A percentile compares a stretch with the other conserved stretches of the same genome.
phyloP scores from a whole-genome alignment of 2,329 filamentous ascomycete genomes.

The Trichoderma aggressivum region DNA sequence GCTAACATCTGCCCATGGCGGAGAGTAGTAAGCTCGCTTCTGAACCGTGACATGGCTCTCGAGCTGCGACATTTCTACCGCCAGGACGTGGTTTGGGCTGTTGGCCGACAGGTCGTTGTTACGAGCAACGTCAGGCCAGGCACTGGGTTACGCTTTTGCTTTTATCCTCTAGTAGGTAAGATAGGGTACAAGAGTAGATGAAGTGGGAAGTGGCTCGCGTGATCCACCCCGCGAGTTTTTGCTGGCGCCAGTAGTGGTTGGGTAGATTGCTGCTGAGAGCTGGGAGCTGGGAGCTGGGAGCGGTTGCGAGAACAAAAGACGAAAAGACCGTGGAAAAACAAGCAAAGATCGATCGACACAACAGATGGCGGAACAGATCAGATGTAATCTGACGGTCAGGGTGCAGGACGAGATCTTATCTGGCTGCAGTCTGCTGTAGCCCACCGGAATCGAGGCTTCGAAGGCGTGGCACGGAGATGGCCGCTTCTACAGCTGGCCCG shows the following conservation, averaged over 20 bases:
- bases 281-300: background rate
- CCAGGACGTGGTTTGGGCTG: background rate
- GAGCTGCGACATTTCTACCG: conserved; percentile 29
- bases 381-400: conserved; percentile 13
- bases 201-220: conserved; percentile 13
- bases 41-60: conserved; percentile 49
- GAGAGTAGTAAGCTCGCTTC: conserved; percentile 73
- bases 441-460: conserved; percentile 2
- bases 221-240: conserved; percentile 12
- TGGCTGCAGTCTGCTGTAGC: conserved; percentile 4
- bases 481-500: conserved; percentile 16
- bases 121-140: conserved; percentile 5
- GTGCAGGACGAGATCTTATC: conserved; percentile 11
- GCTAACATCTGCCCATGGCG: conserved; percentile 92
- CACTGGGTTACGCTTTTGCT: conserved; percentile 6
- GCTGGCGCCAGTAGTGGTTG: background rate
- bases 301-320: background rate
- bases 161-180: conserved; percentile 13
- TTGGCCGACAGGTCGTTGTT: conserved; percentile 2
- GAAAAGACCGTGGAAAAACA: background rate
- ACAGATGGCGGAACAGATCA: background rate
- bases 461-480: conserved; percentile 18
- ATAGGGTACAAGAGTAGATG: conserved; percentile 4
- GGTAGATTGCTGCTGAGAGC: background rate
- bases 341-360: background rate